These are phyloP conservation scores for Crucibulum laeve DNA, from an alignment of 768 basidiomycete genomes.

Conservation along the genomic window DNA sequence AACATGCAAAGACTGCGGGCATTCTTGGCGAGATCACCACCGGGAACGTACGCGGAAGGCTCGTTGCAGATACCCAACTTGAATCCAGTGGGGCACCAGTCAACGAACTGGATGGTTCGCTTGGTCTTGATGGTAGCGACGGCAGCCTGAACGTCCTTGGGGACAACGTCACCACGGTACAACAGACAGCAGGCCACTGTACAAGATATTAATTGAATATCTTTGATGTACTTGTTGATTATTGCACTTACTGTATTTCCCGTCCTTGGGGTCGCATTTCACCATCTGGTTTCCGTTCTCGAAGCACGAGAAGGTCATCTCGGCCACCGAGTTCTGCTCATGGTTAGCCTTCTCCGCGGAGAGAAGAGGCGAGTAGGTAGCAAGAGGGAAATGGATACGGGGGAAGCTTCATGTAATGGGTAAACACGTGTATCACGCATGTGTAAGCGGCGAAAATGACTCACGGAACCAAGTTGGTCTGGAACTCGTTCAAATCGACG, in stretches of 20 bases:
- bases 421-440: slow-evolving; percentile 5
- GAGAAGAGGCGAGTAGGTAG: slow-evolving; percentile 91
- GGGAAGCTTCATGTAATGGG: slow-evolving; percentile 65
- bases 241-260: slow-evolving; percentile 85
- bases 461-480: slow-evolving; percentile 96
- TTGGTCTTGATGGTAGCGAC: slow-evolving; percentile 95
- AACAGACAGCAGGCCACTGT: slow-evolving; percentile 84
- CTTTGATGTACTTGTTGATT: slow-evolving; percentile 14
- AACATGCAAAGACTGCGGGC: slow-evolving; percentile 97
- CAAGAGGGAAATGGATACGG: slow-evolving; percentile 97
- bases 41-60: slow-evolving; percentile 85
- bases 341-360: slow-evolving; percentile 95
- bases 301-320: slow-evolving; percentile 99
- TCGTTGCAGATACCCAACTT: slow-evolving; percentile 95
- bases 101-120: slow-evolving; percentile 96
- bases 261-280: slow-evolving; percentile 92
- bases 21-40: slow-evolving; percentile 92
- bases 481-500: slow-evolving; percentile 97
- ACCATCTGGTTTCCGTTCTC: slow-evolving; percentile 97
- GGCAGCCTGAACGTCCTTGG: slow-evolving; percentile 92
- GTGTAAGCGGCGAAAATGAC: slow-evolving; percentile 22
- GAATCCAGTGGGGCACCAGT: slow-evolving; percentile 98
- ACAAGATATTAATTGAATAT: slow-evolving; percentile 9
- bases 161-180: slow-evolving; percentile 95
- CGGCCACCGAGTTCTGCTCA: slow-evolving; percentile 95